Base-by-base conservation (phyloP, 106 monocot genomes). In the Acorus calamus region DNA sequence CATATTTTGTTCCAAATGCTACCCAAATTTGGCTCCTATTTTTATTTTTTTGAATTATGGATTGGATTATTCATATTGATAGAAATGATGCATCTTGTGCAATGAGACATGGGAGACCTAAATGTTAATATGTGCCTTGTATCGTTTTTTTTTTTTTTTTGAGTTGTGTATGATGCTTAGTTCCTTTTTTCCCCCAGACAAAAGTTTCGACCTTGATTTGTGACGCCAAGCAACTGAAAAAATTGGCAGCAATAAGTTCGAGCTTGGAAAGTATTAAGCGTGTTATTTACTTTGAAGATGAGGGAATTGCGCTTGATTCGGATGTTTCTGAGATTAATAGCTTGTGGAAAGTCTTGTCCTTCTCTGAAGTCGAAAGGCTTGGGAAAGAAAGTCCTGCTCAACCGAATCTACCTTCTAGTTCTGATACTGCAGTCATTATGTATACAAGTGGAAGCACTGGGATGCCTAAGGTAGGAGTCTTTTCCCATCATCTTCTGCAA, bases 361-460 rank as follows among this genome's bases (percentile, higher is more conserved):
- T 76, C 52, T 55, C 8, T 57, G 76, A 81, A 63, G 73, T 86
- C 55, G 75, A 81, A 53, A 73, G 42, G 44, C 50, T 78, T 45
- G 85, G 85, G 4, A 73, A 45, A 55, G 65, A 69, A 56, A 81
- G 76, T 52, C 81, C 81, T 56, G 61, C 44, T 44, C 6, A 53
- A 52, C 66, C 85, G 47, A 56, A 11, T 7, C 9, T 86, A 55
- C 85, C 85, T 57, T 51, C 59, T 46, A 62, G 50, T 11, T 48
- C 65, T 56, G 78, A 86, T 60, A 59, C 73, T 49, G 85, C 85
- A 11, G 78, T 86, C 13, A 67, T 81, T 14, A 86, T 86, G 86
- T 86, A 86, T 63, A 86, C 86, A 61, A 86, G 81, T 69, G 86
- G 86, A 52, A 86, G 86, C 55, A 86, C 86, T 13, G 86, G 86